phyloP scores from a whole-genome alignment of 805 yeast genomes.

The Yarrowia yakushimensis region DNA sequence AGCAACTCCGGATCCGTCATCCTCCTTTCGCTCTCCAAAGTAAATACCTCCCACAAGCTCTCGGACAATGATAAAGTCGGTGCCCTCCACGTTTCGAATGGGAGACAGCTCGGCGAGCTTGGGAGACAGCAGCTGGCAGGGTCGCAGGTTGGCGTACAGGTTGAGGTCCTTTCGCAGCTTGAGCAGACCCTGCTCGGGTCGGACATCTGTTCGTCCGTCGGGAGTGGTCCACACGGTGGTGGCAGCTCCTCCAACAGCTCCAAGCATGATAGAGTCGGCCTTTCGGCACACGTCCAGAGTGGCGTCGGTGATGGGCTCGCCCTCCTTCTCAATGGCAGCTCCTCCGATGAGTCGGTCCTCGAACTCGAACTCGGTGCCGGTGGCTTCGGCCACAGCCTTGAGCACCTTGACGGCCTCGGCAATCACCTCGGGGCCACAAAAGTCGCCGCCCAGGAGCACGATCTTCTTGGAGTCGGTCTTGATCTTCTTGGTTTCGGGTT shows the following conservation, averaged over 20 bases:
- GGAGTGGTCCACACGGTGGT: conserved; percentile 81
- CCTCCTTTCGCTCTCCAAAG: conserved; percentile 94
- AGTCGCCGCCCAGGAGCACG: conserved; percentile 94
- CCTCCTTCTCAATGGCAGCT: conserved; percentile 97
- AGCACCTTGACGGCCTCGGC: conserved; percentile 90
- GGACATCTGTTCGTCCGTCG: conserved; percentile 81
- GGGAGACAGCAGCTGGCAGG: conserved; percentile 89
- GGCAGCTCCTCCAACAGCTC: conserved; percentile 99
- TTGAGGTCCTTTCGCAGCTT: conserved; percentile 92
- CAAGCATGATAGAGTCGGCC: conserved; percentile 92
- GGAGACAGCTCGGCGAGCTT: conserved; percentile 83
- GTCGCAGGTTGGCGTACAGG: conserved; percentile 93
- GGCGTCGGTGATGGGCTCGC: conserved; percentile 83
- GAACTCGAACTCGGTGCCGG: conserved; percentile 62
- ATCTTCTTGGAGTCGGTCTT: conserved; percentile 53
- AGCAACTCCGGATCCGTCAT: conserved; percentile 80
- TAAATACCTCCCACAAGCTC: conserved; percentile 98
- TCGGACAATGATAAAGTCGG: conserved; percentile 89
- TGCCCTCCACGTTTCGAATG: conserved; percentile 80
- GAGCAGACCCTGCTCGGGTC: conserved; percentile 96
- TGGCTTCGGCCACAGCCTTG: conserved; percentile 62
- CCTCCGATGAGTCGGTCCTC: conserved; percentile 91
- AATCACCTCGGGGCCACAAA: conserved; percentile 88
- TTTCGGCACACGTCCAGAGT: conserved; percentile 76
- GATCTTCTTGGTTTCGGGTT: conserved; percentile 21